Evolutionary conservation across 352 stramenopile genomes (phyloP), one percentile per base, ranked within the genome.

Genomic region (Globisporangium acanthophoron): DNA sequence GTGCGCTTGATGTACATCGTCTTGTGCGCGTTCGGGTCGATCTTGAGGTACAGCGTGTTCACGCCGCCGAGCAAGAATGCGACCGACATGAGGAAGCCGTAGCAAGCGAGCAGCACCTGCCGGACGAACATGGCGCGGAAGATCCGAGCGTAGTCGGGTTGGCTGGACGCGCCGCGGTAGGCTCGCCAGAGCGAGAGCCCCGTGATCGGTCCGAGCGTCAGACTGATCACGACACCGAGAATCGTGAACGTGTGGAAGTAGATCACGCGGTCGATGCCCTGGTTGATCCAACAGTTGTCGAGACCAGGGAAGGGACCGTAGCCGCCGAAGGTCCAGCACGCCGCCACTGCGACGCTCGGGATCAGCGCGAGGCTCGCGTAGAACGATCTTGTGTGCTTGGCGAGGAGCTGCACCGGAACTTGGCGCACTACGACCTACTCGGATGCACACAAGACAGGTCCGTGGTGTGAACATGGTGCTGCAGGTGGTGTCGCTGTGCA

Each of bases 261-360:
- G 2, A 75, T 43, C 5, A 75, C 53, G 47, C 67, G 67, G 15
- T 64, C 64, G 15, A 59, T 40, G n/a, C 57, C 61, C 8, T 60
- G 60, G n/a, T 64, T 54, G 54, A 75, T 72, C 67, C 64, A 75
- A 58, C 67, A 75, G 31, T 70, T 72, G 53, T 75, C 64, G 31
- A 72, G 64, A 5, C 64, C 67, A 21, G 56, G 59, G 33, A 71
- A 74, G 33, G 67, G 67, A 4, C 64, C 64, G 27, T 71, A 74
- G 43, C 52, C 53, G 3, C 52, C 64, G 24, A 74, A 74, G 27
- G 59, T 52, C 29, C 57, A 74, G 60, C 67, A 74, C 37, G 54
- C 54, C 11, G 33, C 46, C 4, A 71, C 67, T 1, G 59, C 59
- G 24, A 63, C 52, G 29, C 59, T 55, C 12, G 64, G 67, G 9